These are phyloP conservation scores for Hura crepitans DNA, from an alignment of 441 rosid species.

Conservation along the genomic window DNA sequence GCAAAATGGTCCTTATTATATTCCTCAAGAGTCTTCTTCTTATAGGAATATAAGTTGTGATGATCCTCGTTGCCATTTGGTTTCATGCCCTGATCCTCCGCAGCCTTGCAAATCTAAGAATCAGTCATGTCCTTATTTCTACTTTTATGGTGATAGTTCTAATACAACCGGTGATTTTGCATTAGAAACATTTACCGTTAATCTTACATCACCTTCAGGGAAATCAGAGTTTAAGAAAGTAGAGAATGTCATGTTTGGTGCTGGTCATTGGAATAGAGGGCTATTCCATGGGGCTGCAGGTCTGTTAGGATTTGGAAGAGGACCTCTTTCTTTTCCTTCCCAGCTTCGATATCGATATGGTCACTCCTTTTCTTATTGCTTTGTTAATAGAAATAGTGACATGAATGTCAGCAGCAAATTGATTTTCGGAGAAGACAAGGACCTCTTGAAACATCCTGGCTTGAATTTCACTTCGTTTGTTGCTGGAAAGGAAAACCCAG, in stretches of 20 bases:
- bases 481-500: conserved; percentile 48
- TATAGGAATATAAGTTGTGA: conserved; percentile 56
- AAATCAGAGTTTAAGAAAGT: conserved; percentile 47
- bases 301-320: conserved; percentile 79
- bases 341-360: conserved; percentile 81
- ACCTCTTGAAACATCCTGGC: conserved; percentile 53
- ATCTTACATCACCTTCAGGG: conserved; percentile 49
- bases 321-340: conserved; percentile 76
- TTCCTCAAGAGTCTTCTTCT: conserved; percentile 52
- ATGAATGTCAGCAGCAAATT: conserved; percentile 76
- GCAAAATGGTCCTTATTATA: conserved; percentile 61
- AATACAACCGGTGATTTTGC: conserved; percentile 92
- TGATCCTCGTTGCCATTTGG: conserved; percentile 61
- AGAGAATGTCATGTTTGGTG: conserved; percentile 80
- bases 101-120: conserved; percentile 56
- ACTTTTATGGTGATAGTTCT: conserved; percentile 90
- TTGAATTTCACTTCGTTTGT: conserved; percentile 75
- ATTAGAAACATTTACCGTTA: conserved; percentile 69
- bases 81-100: conserved; percentile 66
- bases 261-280: conserved; percentile 94
- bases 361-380: conserved; percentile 79
- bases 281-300: conserved; percentile 80
- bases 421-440: conserved; percentile 83
- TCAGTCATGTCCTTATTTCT: conserved; percentile 75
- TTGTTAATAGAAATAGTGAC: conserved; percentile 79